Evolutionary conservation across 495 filamentous ascomycete species (phyloP), one percentile per base, ranked within the genome.

Genomic region (Penicillium robsamsonii): DNA sequence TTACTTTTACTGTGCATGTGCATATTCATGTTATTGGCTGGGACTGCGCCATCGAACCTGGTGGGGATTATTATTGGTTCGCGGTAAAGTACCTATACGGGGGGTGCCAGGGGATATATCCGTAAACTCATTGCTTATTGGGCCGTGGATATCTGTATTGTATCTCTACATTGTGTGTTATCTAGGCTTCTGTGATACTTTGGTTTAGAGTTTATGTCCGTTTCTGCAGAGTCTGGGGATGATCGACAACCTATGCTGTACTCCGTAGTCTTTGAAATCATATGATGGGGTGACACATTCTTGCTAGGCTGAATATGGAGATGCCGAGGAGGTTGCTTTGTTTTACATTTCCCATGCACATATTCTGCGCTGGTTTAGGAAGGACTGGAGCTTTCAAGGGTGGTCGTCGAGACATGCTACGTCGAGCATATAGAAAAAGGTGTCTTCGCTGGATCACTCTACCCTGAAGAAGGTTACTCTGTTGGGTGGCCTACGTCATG

Each of bases 191-290:
- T 22, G 22, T 22, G 1, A 27, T 17, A 38, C 35, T 42, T 18
- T 12, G 8, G 17, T 24, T 42, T 46, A 46, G n/a, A 29, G 44
- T 27, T 27, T 29, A 6, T 18, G 11, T 20, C 1, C 25, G 22
- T 24, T 9, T 43, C 41, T 46, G 44, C 44, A 46, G 44, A 46
- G 25, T 46, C 44, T 46, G 44, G 44, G 44, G 44, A 46, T 44
- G 44, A 30, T 46, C 25, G 8, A 17, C 12, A 18, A 33, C 30
- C 1, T 33, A 33, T 8, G 35, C 15, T 37, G 35, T 38, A 35
- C 31, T 2, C 1, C 2, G 11, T 35, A n/a, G 15, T 38, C n/a
- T 35, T n/a, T 2, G n/a, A 1, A 17, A 38, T 38, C 42, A 44
- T 44, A 44, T 15, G 41, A 22, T 44, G 12, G 5, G 11, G 25